Evolutionary conservation across 176 grass and related monocot genomes (phyloP).

Genomic region (Avena atlantica): DNA sequence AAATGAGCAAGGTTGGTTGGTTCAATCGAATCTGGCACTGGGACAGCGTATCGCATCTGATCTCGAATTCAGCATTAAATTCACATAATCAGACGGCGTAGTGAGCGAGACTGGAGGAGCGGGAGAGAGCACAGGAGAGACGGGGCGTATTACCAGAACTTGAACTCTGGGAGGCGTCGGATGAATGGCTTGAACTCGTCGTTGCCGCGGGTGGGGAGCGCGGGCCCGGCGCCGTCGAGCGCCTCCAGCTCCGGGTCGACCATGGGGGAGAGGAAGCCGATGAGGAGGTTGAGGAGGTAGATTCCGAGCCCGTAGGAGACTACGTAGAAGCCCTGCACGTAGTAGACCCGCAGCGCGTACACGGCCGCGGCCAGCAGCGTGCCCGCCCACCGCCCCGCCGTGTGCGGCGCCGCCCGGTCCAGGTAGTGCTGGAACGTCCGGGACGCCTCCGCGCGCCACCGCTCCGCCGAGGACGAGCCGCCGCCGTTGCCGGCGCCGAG

Average conservation of each 20-base stretch:
- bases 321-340: constrained; percentile 84
- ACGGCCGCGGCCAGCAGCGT: constrained; percentile 59
- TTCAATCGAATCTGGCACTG: background rate
- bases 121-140: background rate
- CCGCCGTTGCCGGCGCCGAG: constrained; percentile 31
- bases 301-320: constrained; percentile 91
- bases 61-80: background rate
- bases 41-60: background rate
- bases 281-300: constrained; percentile 98
- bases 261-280: constrained; percentile 97
- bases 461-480: constrained; percentile 46
- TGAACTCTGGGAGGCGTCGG: constrained; percentile 92
- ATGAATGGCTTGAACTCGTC: constrained; percentile 99
- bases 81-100: background rate
- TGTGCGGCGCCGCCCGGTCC: constrained; percentile 83
- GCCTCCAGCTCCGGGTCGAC: constrained; percentile 88
- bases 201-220: constrained; percentile 74
- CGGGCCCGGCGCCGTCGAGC: constrained; percentile 63
- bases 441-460: constrained; percentile 66
- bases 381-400: constrained; percentile 65
- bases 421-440: constrained; percentile 87
- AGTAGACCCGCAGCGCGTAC: constrained; percentile 84
- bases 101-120: background rate
- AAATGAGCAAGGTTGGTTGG: too few relatives aligned
- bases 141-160: constrained; percentile 67